Conservation (phyloP, 179 eudicot genomes). For the Silene noctiflora region DNA sequence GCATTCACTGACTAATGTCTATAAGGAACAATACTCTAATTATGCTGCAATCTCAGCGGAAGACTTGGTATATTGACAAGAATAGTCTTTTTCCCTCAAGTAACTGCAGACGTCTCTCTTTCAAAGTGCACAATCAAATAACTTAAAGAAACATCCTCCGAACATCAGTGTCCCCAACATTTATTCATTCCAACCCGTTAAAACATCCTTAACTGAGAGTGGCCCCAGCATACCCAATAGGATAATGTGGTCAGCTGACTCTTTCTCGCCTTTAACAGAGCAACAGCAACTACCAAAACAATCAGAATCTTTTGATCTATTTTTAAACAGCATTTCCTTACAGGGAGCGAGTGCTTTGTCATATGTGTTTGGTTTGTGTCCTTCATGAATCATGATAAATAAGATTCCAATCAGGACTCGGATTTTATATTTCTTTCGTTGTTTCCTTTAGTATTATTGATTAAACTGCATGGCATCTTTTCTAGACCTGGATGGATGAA, state of each 20-base stretch:
- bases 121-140: not conserved
- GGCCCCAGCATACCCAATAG: not conserved
- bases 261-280: not conserved
- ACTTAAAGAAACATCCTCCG: not conserved
- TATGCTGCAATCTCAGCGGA: not conserved
- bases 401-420: not conserved
- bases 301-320: not conserved
- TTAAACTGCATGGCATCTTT: constrained; percentile 19
- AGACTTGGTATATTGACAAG: not conserved
- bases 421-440: not conserved
- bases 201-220: constrained; percentile 1
- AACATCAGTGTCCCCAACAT: constrained; percentile 3
- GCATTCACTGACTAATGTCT: not conserved
- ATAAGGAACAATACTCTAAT: not conserved
- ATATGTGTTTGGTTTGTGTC: not conserved
- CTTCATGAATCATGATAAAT: constrained; percentile 8
- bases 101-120: not conserved
- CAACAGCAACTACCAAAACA: not conserved
- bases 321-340: not conserved
- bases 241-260: constrained; percentile 5
- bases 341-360: not conserved
- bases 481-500: constrained; percentile 78
- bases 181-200: not conserved
- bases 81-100: not conserved
- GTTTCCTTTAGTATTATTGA: constrained; percentile 15